Base-by-base conservation (phyloP, 176 grass and related monocot species). In the Zoysia japonica region DNA sequence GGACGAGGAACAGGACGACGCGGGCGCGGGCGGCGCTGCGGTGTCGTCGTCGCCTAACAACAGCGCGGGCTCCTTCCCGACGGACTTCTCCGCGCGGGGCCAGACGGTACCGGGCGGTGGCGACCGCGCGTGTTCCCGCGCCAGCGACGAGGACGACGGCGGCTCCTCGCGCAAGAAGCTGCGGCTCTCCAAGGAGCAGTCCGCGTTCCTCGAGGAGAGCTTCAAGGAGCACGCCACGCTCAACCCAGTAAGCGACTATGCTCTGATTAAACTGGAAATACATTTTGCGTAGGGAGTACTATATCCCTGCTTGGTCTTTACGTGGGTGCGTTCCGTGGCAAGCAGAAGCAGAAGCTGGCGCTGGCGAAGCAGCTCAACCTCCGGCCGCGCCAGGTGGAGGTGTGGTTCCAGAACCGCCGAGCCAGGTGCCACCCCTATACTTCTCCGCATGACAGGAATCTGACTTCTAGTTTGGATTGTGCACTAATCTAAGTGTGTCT, bases 181-280 rank as follows among this genome's bases (percentile, higher is more conserved):
- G 15, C 93, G 93, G 9, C 93, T 97, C 9, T 97, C 93, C 14
- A 97, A 97, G 84, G 93, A 93, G 69, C 93, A 97, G 82, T 88
- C 93, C 3, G 93, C 93, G 53, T 97, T 91, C 84, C 90, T 97
- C 19, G 93, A 97, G 89, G 90, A 97, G 43, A 97, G 88, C 80
- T 97, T 97, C 74, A 97, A 97, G 77, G 93, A 93, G 69, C 90
- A 97, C 80, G 92, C 87, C 84, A 93, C 93, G 14, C 93, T 97
- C 3, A 97, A 97, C 76, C 90, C 93, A 37, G 93, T 97, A 91
- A 79, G 87, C 37, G 2, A 49, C 35, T 41, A 9, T 28, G 9
- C 12, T 1, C 70, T 37, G 36, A 60, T 60, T 41, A 0, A 61
- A 15, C 13, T 61, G 59, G 11, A 2, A 15, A 61, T 2, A 28